phyloP scores from a whole-genome alignment of 2,329 filamentous ascomycete species.

The Thielaviopsis musarum region DNA sequence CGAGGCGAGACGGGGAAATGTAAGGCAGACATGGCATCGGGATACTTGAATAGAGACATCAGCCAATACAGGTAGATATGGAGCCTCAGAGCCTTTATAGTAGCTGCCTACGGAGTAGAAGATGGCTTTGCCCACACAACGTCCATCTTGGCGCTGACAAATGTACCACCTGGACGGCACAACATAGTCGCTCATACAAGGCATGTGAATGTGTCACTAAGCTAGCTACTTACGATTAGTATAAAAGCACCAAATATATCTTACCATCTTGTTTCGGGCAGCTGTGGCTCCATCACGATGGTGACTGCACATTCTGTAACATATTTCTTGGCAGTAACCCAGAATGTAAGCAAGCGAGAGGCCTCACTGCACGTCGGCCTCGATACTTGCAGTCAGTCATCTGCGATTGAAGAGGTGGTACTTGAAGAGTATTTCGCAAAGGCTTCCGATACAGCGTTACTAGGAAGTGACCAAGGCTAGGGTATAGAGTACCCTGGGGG shows the following conservation, averaged over 20 bases:
- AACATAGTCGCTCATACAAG: background rate
- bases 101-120: background rate
- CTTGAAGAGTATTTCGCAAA: too few relatives aligned
- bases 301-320: background rate
- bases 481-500: too few relatives aligned
- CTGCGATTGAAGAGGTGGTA: too few relatives aligned
- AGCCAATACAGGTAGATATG: background rate
- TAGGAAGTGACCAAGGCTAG: too few relatives aligned
- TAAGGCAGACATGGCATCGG: background rate
- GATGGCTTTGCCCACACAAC: too few relatives aligned
- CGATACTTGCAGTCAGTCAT: background rate
- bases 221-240: background rate
- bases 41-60: background rate
- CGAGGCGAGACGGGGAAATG: background rate
- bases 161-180: background rate
- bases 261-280: background rate
- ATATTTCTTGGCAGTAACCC: background rate
- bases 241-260: background rate
- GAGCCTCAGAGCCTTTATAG: background rate
- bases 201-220: background rate
- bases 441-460: too few relatives aligned
- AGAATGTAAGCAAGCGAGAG: background rate
- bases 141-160: background rate
- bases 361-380: background rate
- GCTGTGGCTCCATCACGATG: background rate